Evolutionary conservation across 257 asterid species (phyloP).

Genomic region (Datura wrightii): DNA sequence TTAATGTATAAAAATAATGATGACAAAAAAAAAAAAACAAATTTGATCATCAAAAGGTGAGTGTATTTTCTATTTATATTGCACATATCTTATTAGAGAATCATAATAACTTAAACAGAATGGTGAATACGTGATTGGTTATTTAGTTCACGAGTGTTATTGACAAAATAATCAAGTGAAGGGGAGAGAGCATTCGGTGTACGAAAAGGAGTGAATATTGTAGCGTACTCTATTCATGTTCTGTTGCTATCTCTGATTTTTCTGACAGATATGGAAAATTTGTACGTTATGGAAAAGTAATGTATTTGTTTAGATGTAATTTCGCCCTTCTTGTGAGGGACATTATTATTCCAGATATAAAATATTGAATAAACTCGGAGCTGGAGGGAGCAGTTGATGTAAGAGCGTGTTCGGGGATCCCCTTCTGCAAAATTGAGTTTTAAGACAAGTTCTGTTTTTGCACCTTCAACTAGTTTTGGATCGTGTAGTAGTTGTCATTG

Average conservation of each 20-base stretch:
- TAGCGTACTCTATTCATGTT: background rate
- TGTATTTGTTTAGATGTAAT: constrained; percentile 31
- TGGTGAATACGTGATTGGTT: no score
- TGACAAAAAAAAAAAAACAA: background rate
- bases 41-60: background rate
- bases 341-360: constrained; percentile 61
- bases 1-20: background rate
- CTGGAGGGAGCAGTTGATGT: constrained; percentile 28
- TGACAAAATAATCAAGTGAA: background rate
- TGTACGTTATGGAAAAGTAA: constrained; percentile 53
- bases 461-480: background rate
- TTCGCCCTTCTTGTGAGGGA: constrained; percentile 27
- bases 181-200: no score
- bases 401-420: background rate
- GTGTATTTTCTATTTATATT: background rate
- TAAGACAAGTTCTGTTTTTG: no score
- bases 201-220: background rate
- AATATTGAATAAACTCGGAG: constrained; percentile 79
- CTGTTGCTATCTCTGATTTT: background rate
- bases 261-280: constrained; percentile 51
- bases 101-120: background rate
- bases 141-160: background rate
- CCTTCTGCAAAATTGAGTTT: background rate
- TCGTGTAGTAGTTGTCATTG: background rate
- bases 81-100: background rate